phyloP scores from a whole-genome alignment of 2,329 filamentous ascomycete species.

The Talaromyces piceae region DNA sequence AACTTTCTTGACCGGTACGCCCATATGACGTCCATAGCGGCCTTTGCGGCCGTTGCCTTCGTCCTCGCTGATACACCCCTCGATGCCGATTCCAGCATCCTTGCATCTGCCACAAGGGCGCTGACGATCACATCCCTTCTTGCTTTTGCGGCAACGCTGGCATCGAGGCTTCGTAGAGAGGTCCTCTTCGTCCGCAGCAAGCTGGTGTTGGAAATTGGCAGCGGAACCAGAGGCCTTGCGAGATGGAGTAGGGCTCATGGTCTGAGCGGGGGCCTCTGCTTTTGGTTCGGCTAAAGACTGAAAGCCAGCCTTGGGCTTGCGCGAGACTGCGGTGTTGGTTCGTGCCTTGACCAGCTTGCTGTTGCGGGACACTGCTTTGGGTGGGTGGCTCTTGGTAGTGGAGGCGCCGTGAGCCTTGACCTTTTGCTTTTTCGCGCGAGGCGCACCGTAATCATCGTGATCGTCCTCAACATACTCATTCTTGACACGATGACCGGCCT shows the following conservation, averaged over 20 bases:
- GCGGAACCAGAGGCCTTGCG: slow-evolving; percentile 51
- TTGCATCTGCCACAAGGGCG: slow-evolving; percentile 91
- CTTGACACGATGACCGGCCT: slow-evolving; percentile 51
- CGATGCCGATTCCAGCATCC: slow-evolving; percentile 86
- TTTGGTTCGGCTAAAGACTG: slow-evolving; percentile 19
- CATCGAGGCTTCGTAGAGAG: slow-evolving; percentile 93
- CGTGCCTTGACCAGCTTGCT: slow-evolving; percentile 30
- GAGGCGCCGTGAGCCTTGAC: slow-evolving; percentile 32
- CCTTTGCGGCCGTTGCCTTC: slow-evolving; percentile 96
- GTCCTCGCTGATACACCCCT: slow-evolving; percentile 94
- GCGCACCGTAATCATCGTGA: slow-evolving; percentile 29
- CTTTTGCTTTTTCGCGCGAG: slow-evolving; percentile 48
- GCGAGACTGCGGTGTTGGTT: slow-evolving; percentile 24
- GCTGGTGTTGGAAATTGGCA: slow-evolving; percentile 55
- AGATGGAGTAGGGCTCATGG: slow-evolving; percentile 40
- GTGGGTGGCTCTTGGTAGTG: slow-evolving; percentile 18
- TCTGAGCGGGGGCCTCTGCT: slow-evolving; percentile 18
- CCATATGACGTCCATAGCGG: slow-evolving; percentile 69
- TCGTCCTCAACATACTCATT: slow-evolving; percentile 44
- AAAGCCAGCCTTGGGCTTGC: slow-evolving; percentile 20
- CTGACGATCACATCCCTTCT: slow-evolving; percentile 97
- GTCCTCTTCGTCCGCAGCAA: slow-evolving; percentile 71
- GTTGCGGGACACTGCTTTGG: slow-evolving; percentile 23
- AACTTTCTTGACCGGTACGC: slow-evolving; percentile 56
- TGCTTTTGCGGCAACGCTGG: slow-evolving; percentile 97